Base-by-base conservation (phyloP, 2,329 filamentous ascomycete species). In the Proliferodiscus dingleyae region DNA sequence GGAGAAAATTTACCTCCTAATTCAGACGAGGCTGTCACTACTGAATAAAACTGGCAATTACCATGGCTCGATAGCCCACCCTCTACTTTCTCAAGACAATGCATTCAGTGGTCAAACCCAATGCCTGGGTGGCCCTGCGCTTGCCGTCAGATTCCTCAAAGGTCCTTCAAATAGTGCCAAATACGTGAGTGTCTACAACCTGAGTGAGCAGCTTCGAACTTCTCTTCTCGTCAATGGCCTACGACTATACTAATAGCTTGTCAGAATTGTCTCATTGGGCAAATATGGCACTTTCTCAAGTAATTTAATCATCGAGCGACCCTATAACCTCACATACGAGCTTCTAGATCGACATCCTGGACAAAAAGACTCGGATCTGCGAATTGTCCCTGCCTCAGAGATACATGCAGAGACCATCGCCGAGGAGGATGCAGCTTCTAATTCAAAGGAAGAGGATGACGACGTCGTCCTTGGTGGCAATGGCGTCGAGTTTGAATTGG, bases 271-370 rank as follows among this genome's bases (percentile, higher is more conserved):
- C 54, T 89, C 87, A 2, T 74, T 97, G 26, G 89, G 89, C 45
- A 97, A 96, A 78, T 95, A 93, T 64, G 93, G 93, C 53, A 81
- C 81, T 2, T 96, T 98, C 63, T 85, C 88, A 13, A 82, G 87
- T 42, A 96, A 97, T 63, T 78, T 93, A 24, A 80, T 98, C 37
- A 79, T 98, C 52, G 85, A 89, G n/a, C 83, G 93, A 6, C 93
- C 93, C 0, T 95, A 88, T 64, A 81, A 95, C 69, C 73, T 94
- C 49, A 97, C 90, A 1, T 98, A 89, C 68, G 91, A 97, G 65
- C 75, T 97, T 2, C 77, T 85, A 52, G 89, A 95, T 58, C 80
- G 78, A 60, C 67, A 73, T 21, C 74, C 82, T 4, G 76, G 76
- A 50, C 80, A 85, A 54, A 72, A 71, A 52, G 85, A 83, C 54